These are phyloP conservation scores for Cercis canadensis DNA, from an alignment of 306 rosid species.

Conservation along the genomic window DNA sequence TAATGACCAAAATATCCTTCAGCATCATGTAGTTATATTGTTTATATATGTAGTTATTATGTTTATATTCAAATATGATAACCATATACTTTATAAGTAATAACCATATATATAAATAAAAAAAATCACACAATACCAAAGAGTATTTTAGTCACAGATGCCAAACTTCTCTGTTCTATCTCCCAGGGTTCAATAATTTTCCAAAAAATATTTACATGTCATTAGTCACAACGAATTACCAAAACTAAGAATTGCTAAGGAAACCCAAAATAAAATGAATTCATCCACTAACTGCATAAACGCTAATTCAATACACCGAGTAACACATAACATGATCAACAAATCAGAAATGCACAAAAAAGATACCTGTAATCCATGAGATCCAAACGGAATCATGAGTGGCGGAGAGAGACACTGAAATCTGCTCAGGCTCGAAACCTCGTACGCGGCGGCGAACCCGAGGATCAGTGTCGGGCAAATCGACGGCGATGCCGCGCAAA, in stretches of 20 bases:
- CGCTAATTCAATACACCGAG: neutral
- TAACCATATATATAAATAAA: too few relatives aligned
- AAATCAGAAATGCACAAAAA: neutral
- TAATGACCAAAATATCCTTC: too few relatives aligned
- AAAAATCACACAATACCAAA: too few relatives aligned
- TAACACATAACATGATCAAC: neutral
- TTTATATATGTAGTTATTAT: too few relatives aligned
- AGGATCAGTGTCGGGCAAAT: conserved; percentile 69
- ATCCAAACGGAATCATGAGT: conserved; percentile 73
- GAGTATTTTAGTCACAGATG: too few relatives aligned
- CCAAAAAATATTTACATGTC: too few relatives aligned
- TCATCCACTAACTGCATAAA: neutral
- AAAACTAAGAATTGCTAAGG: neutral
- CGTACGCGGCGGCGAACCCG: conserved; percentile 58
- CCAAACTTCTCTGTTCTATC: too few relatives aligned
- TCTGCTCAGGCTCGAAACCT: conserved; percentile 82
- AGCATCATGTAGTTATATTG: too few relatives aligned
- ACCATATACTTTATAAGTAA: too few relatives aligned
- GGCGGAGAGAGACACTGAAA: conserved; percentile 72
- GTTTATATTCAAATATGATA: too few relatives aligned
- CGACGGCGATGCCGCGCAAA: conserved; percentile 68
- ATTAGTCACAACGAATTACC: too few relatives aligned
- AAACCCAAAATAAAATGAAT: neutral
- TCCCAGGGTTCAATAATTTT: too few relatives aligned
- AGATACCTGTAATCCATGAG: conserved; percentile 79